A percentile compares a stretch with the other conserved stretches of the same genome.
phyloP scores from a whole-genome alignment of 2,329 filamentous ascomycete species.

The Alternaria burnsii region DNA sequence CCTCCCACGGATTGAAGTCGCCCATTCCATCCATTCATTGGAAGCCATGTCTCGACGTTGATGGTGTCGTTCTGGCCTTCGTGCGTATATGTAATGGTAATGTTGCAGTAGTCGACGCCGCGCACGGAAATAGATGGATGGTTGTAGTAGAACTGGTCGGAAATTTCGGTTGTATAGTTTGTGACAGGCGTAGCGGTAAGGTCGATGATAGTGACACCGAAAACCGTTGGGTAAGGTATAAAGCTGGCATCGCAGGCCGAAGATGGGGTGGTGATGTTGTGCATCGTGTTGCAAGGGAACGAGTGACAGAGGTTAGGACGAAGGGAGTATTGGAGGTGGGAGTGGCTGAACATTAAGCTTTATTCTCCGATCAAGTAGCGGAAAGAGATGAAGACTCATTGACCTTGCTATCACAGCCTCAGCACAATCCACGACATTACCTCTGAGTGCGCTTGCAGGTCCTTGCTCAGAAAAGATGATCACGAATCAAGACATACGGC shows the following conservation, averaged over 20 bases:
- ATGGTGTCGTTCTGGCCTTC: slow-evolving; percentile 31
- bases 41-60: slow-evolving; percentile 43
- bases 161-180: slow-evolving; percentile 21
- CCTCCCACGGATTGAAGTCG: slow-evolving; percentile 46
- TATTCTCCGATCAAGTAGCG: neutral
- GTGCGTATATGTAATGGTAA: neutral
- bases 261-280: neutral
- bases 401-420: neutral
- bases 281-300: neutral
- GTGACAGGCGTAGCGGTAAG: slow-evolving; percentile 21
- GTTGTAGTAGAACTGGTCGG: slow-evolving; percentile 19
- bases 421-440: neutral
- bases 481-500: neutral
- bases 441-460: neutral
- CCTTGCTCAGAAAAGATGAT: neutral
- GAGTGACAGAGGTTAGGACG: neutral
- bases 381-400: neutral
- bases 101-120: neutral
- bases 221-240: slow-evolving; percentile 15
- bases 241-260: slow-evolving; percentile 12
- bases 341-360: neutral
- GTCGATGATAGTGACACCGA: slow-evolving; percentile 23
- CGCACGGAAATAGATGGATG: slow-evolving; percentile 1
- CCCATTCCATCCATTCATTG: slow-evolving; percentile 42
- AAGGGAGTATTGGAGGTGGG: neutral